These are phyloP conservation scores for Fraxinus dipetala DNA, from an alignment of 305 asterid species.

Conservation along the genomic window DNA sequence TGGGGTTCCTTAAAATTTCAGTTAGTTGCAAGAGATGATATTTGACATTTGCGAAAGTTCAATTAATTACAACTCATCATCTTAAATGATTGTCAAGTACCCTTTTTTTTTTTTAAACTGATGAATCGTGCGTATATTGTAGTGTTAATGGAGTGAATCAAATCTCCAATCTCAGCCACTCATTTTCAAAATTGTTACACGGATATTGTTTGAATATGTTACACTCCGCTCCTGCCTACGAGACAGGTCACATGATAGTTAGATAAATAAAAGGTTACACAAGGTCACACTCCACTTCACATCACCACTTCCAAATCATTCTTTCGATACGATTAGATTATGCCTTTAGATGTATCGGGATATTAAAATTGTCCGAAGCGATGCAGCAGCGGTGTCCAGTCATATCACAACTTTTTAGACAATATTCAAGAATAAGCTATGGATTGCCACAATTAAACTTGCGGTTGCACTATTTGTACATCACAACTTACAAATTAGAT, in stretches of 20 bases:
- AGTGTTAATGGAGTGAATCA: background rate
- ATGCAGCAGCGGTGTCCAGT: too few species aligned
- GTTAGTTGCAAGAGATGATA: constrained; percentile 16
- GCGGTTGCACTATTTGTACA: too few species aligned
- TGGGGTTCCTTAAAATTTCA: background rate
- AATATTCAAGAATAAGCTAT: background rate
- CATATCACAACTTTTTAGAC: background rate
- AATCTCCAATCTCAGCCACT: background rate
- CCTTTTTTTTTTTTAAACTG: background rate
- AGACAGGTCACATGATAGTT: background rate
- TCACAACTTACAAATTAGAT: too few species aligned
- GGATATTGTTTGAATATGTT: too few species aligned
- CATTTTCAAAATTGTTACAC: too few species aligned
- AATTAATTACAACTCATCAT: background rate
- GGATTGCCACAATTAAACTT: background rate
- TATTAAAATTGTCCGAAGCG: background rate
- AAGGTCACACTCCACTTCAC: too few species aligned
- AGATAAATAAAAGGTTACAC: background rate
- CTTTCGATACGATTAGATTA: too few species aligned
- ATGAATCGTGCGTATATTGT: background rate
- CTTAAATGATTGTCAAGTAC: background rate
- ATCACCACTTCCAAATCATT: too few species aligned
- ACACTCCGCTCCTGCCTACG: too few species aligned
- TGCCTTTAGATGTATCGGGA: background rate
- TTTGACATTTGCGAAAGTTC: background rate